Conservation (phyloP, 352 stramenopile species). For the Globisporangium megalacanthum region DNA sequence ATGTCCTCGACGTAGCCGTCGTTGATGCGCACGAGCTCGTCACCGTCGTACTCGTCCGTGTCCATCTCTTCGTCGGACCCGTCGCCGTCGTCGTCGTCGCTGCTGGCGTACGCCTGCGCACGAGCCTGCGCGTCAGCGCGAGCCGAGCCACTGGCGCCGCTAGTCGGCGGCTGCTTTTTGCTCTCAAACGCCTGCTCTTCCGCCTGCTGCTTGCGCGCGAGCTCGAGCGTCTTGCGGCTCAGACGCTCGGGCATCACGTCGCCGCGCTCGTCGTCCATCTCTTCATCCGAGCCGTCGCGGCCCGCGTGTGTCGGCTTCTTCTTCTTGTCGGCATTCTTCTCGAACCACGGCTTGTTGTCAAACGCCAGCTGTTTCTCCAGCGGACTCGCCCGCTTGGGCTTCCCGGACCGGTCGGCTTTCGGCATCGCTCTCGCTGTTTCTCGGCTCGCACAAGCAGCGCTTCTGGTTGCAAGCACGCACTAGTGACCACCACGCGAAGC, state of each 20-base stretch:
- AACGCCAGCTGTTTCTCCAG: slow-evolving; percentile 84
- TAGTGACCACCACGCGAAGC: too few relatives aligned
- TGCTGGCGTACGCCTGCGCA: slow-evolving; percentile 37
- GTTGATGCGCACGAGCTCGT: slow-evolving; percentile 88
- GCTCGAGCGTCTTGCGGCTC: slow-evolving; percentile 71
- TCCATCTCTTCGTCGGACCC: slow-evolving; percentile 87
- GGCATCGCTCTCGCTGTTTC: slow-evolving; percentile 32
- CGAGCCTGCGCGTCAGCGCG: slow-evolving; percentile 11
- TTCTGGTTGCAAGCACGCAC: background rate
- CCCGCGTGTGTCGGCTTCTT: slow-evolving; percentile 17
- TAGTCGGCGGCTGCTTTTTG: slow-evolving; percentile 22
- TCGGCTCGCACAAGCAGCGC: background rate
- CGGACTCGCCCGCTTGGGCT: slow-evolving; percentile 80
- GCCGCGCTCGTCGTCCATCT: slow-evolving; percentile 54
- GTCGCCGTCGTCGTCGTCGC: slow-evolving; percentile 63
- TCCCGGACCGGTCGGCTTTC: slow-evolving; percentile 54
- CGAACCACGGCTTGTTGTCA: slow-evolving; percentile 85
- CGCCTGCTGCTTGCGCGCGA: slow-evolving; percentile 73
- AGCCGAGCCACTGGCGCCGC: slow-evolving; percentile 15
- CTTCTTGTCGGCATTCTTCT: slow-evolving; percentile 41
- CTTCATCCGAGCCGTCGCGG: slow-evolving; percentile 31
- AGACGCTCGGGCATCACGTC: slow-evolving; percentile 79
- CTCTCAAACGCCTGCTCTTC: slow-evolving; percentile 58
- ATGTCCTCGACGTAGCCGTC: slow-evolving; percentile 89
- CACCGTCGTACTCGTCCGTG: slow-evolving; percentile 82